phyloP scores from a whole-genome alignment of 805 yeast species.

The Candida odintsovae region DNA sequence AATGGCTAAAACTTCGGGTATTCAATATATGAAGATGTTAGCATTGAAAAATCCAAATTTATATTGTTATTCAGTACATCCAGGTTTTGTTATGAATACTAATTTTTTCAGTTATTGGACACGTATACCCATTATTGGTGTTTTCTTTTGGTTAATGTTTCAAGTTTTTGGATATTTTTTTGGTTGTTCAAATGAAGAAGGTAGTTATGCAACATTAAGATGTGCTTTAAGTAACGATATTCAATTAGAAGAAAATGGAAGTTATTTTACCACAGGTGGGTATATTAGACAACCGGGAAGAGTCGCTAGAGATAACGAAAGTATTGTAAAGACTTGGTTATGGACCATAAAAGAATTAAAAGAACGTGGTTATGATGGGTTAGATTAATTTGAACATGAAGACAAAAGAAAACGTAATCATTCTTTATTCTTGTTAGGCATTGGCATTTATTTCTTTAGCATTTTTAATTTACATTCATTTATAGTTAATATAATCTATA shows the following conservation, averaged over 20 bases:
- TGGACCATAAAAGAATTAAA: conserved; percentile 66
- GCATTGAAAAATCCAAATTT: conserved; percentile 63
- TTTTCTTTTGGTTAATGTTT: conserved; percentile 63
- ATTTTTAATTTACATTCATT: neutral
- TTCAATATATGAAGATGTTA: conserved; percentile 62
- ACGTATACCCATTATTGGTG: conserved; percentile 70
- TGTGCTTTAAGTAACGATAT: conserved; percentile 52
- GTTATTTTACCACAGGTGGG: conserved; percentile 61
- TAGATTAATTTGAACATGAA: conserved; percentile 6
- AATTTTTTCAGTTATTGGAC: conserved; percentile 74
- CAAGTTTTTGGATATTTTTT: conserved; percentile 62
- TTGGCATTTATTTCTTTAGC: too few relatives aligned
- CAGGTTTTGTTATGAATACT: conserved; percentile 84
- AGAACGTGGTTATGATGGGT: conserved; percentile 39
- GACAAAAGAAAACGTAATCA: too few relatives aligned
- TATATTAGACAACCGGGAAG: conserved; percentile 47
- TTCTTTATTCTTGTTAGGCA: too few relatives aligned
- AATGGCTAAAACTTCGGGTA: conserved; percentile 69
- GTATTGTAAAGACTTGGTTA: conserved; percentile 68
- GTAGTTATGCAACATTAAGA: conserved; percentile 56
- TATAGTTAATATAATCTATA: neutral
- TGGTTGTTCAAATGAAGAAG: conserved; percentile 71
- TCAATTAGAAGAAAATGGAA: conserved; percentile 50
- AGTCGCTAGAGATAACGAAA: conserved; percentile 51
- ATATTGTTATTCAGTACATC: conserved; percentile 64